Percentiles rank a stretch among this genome's conserved stretches.
phyloP scores from a whole-genome alignment of 768 basidiomycete genomes.

The Amanita rubescens region DNA sequence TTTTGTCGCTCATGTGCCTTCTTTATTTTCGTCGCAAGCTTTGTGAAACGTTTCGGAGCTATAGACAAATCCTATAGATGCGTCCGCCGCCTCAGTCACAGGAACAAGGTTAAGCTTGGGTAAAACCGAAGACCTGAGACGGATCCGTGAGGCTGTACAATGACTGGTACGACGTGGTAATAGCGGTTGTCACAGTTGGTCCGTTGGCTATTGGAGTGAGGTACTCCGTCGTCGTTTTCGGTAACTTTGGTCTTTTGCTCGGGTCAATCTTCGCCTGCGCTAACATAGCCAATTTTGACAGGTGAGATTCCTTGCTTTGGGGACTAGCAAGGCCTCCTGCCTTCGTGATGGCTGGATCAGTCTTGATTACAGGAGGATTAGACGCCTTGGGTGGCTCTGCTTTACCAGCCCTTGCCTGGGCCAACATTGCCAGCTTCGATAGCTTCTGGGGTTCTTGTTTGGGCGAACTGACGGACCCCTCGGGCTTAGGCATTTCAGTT shows the following conservation, averaged over 20 bases:
- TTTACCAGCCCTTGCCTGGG: not conserved
- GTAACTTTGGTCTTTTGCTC: conserved; percentile 38
- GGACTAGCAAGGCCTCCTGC: not conserved
- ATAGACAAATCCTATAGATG: conserved; percentile 15
- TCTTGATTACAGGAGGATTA: conserved; percentile 3
- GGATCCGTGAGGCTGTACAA: conserved; percentile 56
- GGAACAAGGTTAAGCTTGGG: conserved; percentile 39
- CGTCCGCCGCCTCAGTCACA: conserved; percentile 20
- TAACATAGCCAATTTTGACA: conserved; percentile 22
- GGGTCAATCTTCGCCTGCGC: conserved; percentile 51
- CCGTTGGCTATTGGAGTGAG: conserved; percentile 78
- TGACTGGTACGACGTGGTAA: conserved; percentile 75
- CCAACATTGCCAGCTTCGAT: not conserved
- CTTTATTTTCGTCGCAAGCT: conserved; percentile 70
- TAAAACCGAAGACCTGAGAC: conserved; percentile 30
- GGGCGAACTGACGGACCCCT: not conserved
- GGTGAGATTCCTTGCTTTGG: conserved; percentile 9
- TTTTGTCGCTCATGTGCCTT: conserved; percentile 43
- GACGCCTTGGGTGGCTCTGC: not conserved
- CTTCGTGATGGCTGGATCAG: not conserved
- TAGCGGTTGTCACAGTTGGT: conserved; percentile 74
- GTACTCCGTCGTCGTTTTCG: conserved; percentile 54
- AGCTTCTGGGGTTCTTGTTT: not conserved
- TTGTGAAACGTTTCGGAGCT: conserved; percentile 47
- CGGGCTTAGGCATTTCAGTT: conserved; percentile 15